Conservation (phyloP, 2,329 filamentous ascomycete species). For the Fusarium vanettenii region DNA sequence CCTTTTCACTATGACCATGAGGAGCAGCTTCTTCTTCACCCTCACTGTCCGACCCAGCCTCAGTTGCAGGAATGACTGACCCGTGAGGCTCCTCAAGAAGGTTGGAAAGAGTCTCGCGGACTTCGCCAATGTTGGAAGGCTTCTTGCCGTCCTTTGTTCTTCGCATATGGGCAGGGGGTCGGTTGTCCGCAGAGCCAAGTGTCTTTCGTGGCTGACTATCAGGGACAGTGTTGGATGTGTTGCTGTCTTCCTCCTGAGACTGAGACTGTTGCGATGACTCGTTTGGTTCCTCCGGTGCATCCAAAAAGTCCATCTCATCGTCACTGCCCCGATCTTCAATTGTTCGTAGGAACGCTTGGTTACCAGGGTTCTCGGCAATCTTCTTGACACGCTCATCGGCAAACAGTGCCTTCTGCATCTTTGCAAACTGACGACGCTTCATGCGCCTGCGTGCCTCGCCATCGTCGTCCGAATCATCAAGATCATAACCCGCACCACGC, state of each 20-base stretch:
- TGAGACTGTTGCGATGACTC: conserved; percentile 52
- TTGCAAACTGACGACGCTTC: conserved; percentile 89
- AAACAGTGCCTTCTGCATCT: conserved; percentile 90
- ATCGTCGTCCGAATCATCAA: conserved; percentile 92
- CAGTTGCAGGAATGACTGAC: conserved; percentile 61
- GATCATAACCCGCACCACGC: conserved; percentile 82
- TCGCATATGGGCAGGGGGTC: conserved; percentile 70
- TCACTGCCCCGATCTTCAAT: conserved; percentile 85
- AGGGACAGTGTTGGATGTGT: conserved; percentile 54
- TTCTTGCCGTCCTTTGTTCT: conserved; percentile 72
- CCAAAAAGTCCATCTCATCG: conserved; percentile 81
- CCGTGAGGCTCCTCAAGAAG: conserved; percentile 77
- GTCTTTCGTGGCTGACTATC: conserved; percentile 63
- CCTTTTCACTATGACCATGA: conserved; percentile 57
- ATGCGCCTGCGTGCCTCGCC: conserved; percentile 80
- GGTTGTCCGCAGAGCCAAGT: conserved; percentile 56
- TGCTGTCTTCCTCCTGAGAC: conserved; percentile 45
- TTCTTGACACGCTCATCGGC: conserved; percentile 91
- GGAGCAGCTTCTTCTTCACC: conserved; percentile 47
- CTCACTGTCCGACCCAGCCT: conserved; percentile 53
- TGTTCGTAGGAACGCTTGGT: conserved; percentile 88
- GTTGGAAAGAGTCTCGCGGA: conserved; percentile 85
- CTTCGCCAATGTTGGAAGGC: conserved; percentile 81
- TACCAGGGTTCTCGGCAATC: conserved; percentile 89
- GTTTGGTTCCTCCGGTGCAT: conserved; percentile 53